Base-by-base conservation (phyloP, 1,284 basidiomycete genomes). In the Gomphus bonarii region DNA sequence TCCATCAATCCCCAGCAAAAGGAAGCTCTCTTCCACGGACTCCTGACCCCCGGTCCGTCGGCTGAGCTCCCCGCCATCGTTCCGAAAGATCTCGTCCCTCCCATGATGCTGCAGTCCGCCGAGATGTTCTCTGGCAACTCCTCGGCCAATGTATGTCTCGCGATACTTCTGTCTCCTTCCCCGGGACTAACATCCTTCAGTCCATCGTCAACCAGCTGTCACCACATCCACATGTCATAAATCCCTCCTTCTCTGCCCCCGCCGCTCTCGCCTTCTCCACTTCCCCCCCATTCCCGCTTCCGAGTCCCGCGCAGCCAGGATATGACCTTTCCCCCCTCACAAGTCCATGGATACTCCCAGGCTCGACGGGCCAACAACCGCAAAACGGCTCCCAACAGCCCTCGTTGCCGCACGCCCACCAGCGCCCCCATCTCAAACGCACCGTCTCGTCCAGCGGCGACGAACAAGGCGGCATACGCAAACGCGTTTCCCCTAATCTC, bases 11-110 rank as follows among this genome's bases (percentile, higher is more conserved):
- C 73, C 62, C 67, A 66, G 59, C 65, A 65, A 53, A 61, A 64
- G 52, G 48, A 59, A 35, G 56, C 63, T 48, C 67, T 73, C 56
- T 85, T 75, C 62, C 75, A 75, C 63, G 84, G 82, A 3, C 74
- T 89, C 36, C 86, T 83, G 3, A 90, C 88, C 22, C 87, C 87
- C 63, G 75, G 88, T 86, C 64, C 58, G 78, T 88, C 85, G 9
- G 72, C 77, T 18, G 83, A 88, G 67, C 73, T 88, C 44, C 78
- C 82, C 53, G 78, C 85, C 3, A 76, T 80, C 61, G 74, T 76
- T 54, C 73, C 75, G 44, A 68, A 78, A 0, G 83, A 86, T 50
- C 85, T 79, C 62, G 73, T 85, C 44, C 78, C 81, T 0, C 83
- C 81, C 16, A 80, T 85, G 69, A 72, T 78, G 40, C 72, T 83